These are phyloP conservation scores for Solanum hybrid DNA, from an alignment of 305 asterid genomes.

Conservation along the genomic window DNA sequence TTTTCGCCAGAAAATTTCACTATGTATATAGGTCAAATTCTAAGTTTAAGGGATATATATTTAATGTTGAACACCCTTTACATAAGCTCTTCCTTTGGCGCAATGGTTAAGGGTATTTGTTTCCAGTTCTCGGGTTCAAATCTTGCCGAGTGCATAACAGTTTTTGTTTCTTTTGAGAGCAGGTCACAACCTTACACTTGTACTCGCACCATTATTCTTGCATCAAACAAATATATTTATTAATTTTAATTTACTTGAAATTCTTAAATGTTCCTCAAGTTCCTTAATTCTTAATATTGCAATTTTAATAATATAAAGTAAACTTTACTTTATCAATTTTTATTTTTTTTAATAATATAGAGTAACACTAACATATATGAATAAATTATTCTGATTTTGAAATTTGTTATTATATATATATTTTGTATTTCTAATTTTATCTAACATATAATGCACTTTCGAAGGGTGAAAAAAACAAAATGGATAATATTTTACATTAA, in stretches of 20 bases:
- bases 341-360: too few relatives aligned
- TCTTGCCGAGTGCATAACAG: background rate
- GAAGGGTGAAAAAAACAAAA: background rate
- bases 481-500: background rate
- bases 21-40: background rate
- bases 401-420: too few relatives aligned
- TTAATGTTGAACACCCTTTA: background rate
- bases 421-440: background rate
- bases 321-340: too few relatives aligned
- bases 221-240: background rate
- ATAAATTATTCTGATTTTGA: background rate
- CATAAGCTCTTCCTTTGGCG: background rate
- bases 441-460: background rate
- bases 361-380: background rate
- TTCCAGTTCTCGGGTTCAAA: background rate
- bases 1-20: background rate
- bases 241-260: background rate
- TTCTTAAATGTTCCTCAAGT: background rate
- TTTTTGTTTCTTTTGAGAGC: background rate
- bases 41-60: background rate
- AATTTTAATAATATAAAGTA: too few relatives aligned
- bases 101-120: background rate
- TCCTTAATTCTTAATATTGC: background rate
- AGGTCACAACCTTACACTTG: background rate
- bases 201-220: background rate